phyloP scores from a whole-genome alignment of 2,329 filamentous ascomycete genomes.

The Trichoderma harzianum region DNA sequence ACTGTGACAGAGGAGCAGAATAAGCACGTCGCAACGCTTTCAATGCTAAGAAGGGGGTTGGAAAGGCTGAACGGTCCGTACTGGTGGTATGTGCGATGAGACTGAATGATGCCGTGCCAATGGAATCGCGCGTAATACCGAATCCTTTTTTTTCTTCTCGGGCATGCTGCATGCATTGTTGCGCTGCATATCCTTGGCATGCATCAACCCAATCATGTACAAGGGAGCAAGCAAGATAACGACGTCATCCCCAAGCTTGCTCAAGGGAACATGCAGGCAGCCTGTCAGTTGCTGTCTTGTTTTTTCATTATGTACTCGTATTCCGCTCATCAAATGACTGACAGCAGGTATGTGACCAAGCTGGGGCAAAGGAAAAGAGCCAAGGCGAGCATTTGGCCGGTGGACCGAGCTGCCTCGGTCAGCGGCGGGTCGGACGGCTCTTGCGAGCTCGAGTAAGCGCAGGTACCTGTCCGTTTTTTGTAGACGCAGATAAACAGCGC shows the following conservation, averaged over 20 bases:
- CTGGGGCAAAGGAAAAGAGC: slow-evolving; percentile 3
- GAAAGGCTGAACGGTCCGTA: not conserved
- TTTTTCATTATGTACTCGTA: not conserved
- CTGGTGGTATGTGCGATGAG: not conserved
- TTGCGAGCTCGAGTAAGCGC: not conserved
- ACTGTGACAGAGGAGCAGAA: not conserved
- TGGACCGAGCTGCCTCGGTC: slow-evolving; percentile 13
- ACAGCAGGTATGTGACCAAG: not conserved
- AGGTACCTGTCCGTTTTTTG: not conserved
- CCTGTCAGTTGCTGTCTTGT: not conserved
- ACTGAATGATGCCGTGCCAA: not conserved
- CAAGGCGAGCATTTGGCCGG: not conserved
- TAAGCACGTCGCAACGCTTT: not conserved
- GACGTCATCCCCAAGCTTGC: not conserved
- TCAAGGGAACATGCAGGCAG: not conserved
- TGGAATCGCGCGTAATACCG: not conserved
- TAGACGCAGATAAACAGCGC: not conserved
- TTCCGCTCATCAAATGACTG: not conserved
- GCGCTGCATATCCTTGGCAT: not conserved
- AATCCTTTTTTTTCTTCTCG: not conserved
- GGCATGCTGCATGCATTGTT: not conserved
- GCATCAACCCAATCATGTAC: not conserved
- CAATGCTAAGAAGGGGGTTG: not conserved
- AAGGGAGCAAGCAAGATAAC: not conserved
- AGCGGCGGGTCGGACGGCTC: not conserved